phyloP scores from a whole-genome alignment of 345 rosid species.

The Lumnitzera racemosa region DNA sequence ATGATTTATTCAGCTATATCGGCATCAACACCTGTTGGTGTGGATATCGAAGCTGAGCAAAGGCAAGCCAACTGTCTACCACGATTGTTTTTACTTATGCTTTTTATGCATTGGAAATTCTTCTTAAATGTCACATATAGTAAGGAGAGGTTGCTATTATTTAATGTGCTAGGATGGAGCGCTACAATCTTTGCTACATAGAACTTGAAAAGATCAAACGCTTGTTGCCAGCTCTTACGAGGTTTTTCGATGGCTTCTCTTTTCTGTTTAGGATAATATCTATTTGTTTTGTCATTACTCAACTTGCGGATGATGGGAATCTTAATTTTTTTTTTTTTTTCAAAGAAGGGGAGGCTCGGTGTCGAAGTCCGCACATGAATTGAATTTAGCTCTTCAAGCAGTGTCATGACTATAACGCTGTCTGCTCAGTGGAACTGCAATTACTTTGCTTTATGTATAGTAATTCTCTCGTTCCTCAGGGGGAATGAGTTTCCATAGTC shows the following conservation, averaged over 20 bases:
- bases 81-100: conserved; percentile 1
- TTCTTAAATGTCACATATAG: no score
- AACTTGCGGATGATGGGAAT: conserved; percentile 2
- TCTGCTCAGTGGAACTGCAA: conserved; percentile 9
- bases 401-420: conserved; percentile 27
- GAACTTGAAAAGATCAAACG: conserved; percentile 86
- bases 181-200: conserved; percentile 71
- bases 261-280: background rate
- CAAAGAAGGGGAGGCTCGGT: conserved; percentile 88
- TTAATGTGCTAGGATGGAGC: conserved; percentile 49
- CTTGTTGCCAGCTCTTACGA: conserved; percentile 47
- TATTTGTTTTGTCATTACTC: background rate
- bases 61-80: conserved; percentile 37
- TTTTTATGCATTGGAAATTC: no score
- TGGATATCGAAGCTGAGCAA: conserved; percentile 96
- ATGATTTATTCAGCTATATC: conserved; percentile 72
- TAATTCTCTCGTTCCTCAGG: background rate
- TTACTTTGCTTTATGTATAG: background rate
- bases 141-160: no score
- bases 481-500: background rate
- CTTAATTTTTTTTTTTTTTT: conserved; percentile 1
- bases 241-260: conserved; percentile 22
- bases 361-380: conserved; percentile 77
- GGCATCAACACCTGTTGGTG: conserved; percentile 80
- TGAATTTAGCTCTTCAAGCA: conserved; percentile 76